phyloP scores from a whole-genome alignment of 176 grass and related monocot genomes.

The Rhynchospora pubera region DNA sequence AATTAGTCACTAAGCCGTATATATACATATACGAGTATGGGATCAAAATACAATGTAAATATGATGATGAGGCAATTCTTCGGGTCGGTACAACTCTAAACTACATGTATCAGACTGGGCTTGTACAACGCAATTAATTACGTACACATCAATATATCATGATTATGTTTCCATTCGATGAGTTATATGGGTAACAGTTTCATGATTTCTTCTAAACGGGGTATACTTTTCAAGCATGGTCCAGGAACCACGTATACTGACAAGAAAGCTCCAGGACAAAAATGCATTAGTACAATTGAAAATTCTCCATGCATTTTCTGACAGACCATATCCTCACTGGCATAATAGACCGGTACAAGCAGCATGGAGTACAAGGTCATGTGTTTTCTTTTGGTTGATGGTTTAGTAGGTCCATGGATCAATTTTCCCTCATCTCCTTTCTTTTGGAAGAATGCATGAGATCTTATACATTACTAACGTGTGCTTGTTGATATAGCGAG shows the following conservation, averaged over 20 bases:
- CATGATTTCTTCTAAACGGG: background rate
- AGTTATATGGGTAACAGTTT: background rate
- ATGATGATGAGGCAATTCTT: no score
- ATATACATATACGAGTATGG: no score
- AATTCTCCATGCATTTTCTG: slow-evolving; percentile 22
- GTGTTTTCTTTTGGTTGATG: slow-evolving; percentile 22
- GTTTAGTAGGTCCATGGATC: slow-evolving; percentile 1
- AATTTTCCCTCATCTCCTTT: background rate
- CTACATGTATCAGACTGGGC: background rate
- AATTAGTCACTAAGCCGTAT: no score
- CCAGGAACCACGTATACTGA: background rate
- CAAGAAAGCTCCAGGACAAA: background rate
- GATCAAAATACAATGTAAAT: no score
- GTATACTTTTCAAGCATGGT: background rate
- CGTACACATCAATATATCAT: background rate
- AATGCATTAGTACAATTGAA: slow-evolving; percentile 1
- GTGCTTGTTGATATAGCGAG: background rate
- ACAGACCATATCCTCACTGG: slow-evolving; percentile 22
- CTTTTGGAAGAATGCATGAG: slow-evolving; percentile 1
- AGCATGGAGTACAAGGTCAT: slow-evolving; percentile 17
- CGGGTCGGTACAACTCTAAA: no score
- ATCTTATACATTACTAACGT: background rate
- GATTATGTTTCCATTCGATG: background rate
- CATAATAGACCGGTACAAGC: slow-evolving; percentile 9
- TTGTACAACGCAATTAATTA: background rate